Evolutionary conservation across 306 rosid species (phyloP).

Genomic region (Acmispon strigosus): DNA sequence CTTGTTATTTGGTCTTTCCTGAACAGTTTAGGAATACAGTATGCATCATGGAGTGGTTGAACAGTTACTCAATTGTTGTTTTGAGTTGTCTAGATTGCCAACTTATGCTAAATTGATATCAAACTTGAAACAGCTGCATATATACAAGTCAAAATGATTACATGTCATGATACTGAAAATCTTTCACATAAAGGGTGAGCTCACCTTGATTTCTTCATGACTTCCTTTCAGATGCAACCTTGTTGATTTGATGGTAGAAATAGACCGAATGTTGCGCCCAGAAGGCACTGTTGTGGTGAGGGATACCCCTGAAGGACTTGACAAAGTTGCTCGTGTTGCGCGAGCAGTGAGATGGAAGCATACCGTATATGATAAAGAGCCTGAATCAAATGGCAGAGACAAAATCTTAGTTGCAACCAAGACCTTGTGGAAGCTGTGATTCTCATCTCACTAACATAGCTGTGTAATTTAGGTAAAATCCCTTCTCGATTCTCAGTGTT

Average conservation of each 20-base stretch:
- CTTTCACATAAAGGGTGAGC: not conserved
- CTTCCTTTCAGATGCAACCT: constrained; percentile 67
- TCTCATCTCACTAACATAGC: constrained; percentile 40
- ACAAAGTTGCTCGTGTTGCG: constrained; percentile 66
- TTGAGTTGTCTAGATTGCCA: not conserved
- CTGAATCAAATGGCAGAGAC: constrained; percentile 70
- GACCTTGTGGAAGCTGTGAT: constrained; percentile 59
- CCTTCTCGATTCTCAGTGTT: not conserved
- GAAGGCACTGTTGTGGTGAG: constrained; percentile 81
- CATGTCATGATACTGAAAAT: not conserved
- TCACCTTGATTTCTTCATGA: not conserved
- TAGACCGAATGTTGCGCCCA: constrained; percentile 86
- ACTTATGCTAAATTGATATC: not conserved
- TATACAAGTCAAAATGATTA: not conserved
- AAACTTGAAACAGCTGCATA: not conserved
- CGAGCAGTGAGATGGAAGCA: constrained; percentile 68
- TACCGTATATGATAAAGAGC: constrained; percentile 58
- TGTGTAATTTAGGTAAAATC: constrained; percentile 35
- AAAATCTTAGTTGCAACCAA: constrained; percentile 76
- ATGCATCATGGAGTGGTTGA: not conserved
- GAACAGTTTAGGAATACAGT: not conserved
- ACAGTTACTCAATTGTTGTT: not conserved
- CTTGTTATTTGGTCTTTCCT: not conserved
- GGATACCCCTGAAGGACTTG: constrained; percentile 73
- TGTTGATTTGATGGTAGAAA: constrained; percentile 90